phyloP scores from a whole-genome alignment of 345 rosid genomes.

The Atalantia buxifolia region DNA sequence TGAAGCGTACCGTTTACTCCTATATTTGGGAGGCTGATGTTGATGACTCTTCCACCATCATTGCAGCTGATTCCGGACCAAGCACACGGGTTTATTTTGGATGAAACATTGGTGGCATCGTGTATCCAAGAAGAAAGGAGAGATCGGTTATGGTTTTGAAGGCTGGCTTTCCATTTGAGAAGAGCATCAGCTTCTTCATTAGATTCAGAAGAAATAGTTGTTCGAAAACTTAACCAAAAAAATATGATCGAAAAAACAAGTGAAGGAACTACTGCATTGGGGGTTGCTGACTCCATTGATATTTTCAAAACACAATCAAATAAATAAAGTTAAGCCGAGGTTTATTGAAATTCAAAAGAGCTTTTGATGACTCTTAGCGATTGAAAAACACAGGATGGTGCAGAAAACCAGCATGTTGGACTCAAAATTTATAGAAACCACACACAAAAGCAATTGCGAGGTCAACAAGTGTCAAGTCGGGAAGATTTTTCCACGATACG shows the following conservation, averaged over 20 bases:
- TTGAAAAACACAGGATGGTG: too few relatives aligned
- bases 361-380: too few relatives aligned
- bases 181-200: constrained; percentile 16
- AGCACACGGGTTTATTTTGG: not conserved
- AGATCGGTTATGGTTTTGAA: constrained; percentile 11
- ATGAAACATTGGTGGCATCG: too few relatives aligned
- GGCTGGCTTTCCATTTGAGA: constrained; percentile 23
- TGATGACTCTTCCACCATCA: not conserved
- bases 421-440: too few relatives aligned
- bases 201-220: constrained; percentile 7
- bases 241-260: not conserved
- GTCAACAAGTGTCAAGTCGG: too few relatives aligned
- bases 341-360: too few relatives aligned
- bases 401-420: too few relatives aligned
- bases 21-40: not conserved
- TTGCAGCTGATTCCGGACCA: not conserved
- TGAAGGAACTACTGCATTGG: not conserved
- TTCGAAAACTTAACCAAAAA: too few relatives aligned
- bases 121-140: constrained; percentile 3
- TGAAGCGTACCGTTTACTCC: not conserved
- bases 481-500: too few relatives aligned
- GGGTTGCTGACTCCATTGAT: not conserved
- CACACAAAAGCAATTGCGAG: too few relatives aligned
- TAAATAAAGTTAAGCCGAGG: not conserved
- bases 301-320: not conserved